Evolutionary conservation across 2,329 filamentous ascomycete species (phyloP), one percentile per base, ranked within the genome.

Genomic region (Corynespora cassiicola): DNA sequence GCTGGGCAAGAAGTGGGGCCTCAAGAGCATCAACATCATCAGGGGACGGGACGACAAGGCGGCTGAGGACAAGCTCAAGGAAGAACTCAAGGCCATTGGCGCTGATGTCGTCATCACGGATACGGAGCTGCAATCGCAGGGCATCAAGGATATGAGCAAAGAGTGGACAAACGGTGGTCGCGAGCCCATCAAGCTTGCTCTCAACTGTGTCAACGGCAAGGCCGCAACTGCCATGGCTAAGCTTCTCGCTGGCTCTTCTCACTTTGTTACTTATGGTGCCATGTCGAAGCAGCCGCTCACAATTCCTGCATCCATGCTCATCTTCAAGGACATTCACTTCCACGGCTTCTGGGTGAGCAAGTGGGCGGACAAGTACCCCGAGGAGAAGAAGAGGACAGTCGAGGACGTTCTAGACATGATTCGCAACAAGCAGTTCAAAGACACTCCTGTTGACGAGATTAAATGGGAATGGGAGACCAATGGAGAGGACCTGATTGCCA

Each of bases 151-250:
- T 27, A 71, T 73, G 45, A 72, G 85, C 21, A 78, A 78, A 31
- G 78, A 84, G 51, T 77, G 86, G 71, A 94, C 89, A 20, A 80
- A 84, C 39, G 81, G 82, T 14, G 87, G 86, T 5, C 78, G 84
- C 29, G 86, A 91, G 45, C 76, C 81, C 10, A 78, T 97, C 37
- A 81, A 83, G 26, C 75, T 99, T 2, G 94, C 85, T 0, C 70
- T 99, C 42, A 99, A 99, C 69, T 97, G 94, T 65, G 92, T 99
- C 0, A 94, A 94, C 23, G 94, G 94, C 5, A 89, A 91, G 65
- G 83, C 85, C 8, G 90, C 90, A 4, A 86, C 86, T 18, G 80
- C 85, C 1, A 75, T 99, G 61, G 86, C 91, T 5, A 88, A 90
- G 58, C 79, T 81, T 6, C 77, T 99, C 3, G 63, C 64, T 5